phyloP scores from a whole-genome alignment of 768 basidiomycete genomes.

The Termitomyces titanicus region DNA sequence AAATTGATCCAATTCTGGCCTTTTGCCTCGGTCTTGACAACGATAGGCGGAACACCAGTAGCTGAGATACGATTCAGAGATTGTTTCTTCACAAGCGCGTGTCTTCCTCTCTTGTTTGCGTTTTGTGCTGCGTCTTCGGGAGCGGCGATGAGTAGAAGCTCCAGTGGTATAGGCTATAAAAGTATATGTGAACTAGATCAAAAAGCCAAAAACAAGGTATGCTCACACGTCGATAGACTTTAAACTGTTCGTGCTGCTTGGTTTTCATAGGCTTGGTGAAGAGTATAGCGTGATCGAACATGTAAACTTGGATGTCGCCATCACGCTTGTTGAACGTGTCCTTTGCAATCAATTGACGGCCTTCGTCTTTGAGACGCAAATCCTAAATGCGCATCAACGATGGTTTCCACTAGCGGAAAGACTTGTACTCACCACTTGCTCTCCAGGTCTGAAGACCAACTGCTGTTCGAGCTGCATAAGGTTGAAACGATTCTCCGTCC shows the following conservation, averaged over 20 bases:
- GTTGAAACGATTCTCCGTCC: constrained; percentile 95
- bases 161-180: constrained; percentile 88
- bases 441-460: constrained; percentile 84
- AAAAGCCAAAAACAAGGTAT: background rate
- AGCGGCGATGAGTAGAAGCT: constrained; percentile 80
- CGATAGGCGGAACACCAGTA: constrained; percentile 45
- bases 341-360: constrained; percentile 88
- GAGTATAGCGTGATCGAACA: constrained; percentile 95
- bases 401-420: background rate
- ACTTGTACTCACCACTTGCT: constrained; percentile 71
- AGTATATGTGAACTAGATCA: background rate
- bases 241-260: constrained; percentile 87
- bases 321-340: constrained; percentile 86
- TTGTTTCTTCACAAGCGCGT: constrained; percentile 42
- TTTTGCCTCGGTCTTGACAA: constrained; percentile 60
- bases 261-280: constrained; percentile 86
- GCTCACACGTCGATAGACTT: constrained; percentile 89
- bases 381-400: constrained; percentile 47
- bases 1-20: constrained; percentile 92
- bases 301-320: constrained; percentile 88
- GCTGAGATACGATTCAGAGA: constrained; percentile 37
- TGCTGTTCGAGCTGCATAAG: constrained; percentile 91
- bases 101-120: constrained; percentile 35
- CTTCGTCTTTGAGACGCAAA: constrained; percentile 81
- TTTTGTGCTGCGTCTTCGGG: constrained; percentile 56